Percentiles rank a stretch among this genome's conserved stretches.
Conservation (phyloP, 2,329 filamentous ascomycete genomes). For the Fusarium sp. region DNA sequence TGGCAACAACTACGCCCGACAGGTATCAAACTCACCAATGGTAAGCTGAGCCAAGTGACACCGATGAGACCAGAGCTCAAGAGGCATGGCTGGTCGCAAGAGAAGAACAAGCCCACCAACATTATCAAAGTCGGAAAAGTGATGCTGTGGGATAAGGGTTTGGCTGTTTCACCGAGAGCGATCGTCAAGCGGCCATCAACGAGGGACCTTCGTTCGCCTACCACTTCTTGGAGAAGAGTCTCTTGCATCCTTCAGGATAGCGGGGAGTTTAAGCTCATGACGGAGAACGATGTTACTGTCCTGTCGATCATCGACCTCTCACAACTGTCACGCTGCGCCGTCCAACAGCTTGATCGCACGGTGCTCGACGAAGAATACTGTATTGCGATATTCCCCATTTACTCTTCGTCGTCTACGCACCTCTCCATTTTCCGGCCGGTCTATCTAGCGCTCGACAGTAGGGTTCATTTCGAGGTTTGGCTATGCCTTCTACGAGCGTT, state of each 20-base stretch:
- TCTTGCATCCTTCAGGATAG: conserved; percentile 96
- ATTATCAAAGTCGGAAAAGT: conserved; percentile 97
- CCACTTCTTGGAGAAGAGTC: conserved; percentile 82
- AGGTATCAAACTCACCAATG: conserved; percentile 64
- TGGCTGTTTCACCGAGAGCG: conserved; percentile 63
- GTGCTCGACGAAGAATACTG: conserved; percentile 94
- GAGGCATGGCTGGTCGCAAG: conserved; percentile 52
- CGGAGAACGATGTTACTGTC: conserved; percentile 83
- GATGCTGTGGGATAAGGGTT: conserved; percentile 87
- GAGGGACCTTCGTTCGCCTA: conserved; percentile 63
- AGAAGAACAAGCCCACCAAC: conserved; percentile 59
- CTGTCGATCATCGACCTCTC: conserved; percentile 87
- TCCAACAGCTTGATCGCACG: conserved; percentile 89
- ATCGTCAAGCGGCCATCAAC: conserved; percentile 69
- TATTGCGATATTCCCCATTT: conserved; percentile 94
- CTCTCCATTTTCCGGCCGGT: conserved; percentile 86
- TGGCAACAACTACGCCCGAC: conserved; percentile 80
- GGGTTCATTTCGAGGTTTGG: conserved; percentile 97
- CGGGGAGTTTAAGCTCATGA: conserved; percentile 90
- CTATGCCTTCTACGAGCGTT: conserved; percentile 92
- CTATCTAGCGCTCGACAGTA: conserved; percentile 86
- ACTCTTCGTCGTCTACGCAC: conserved; percentile 78
- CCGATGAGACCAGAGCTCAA: conserved; percentile 57
- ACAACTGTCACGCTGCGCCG: conserved; percentile 86
- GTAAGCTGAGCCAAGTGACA: conserved; percentile 49